Percentiles rank a stretch among this genome's conserved stretches.
Evolutionary conservation across 2,329 filamentous ascomycete species (phyloP).

Genomic region (Fusarium xylarioides): DNA sequence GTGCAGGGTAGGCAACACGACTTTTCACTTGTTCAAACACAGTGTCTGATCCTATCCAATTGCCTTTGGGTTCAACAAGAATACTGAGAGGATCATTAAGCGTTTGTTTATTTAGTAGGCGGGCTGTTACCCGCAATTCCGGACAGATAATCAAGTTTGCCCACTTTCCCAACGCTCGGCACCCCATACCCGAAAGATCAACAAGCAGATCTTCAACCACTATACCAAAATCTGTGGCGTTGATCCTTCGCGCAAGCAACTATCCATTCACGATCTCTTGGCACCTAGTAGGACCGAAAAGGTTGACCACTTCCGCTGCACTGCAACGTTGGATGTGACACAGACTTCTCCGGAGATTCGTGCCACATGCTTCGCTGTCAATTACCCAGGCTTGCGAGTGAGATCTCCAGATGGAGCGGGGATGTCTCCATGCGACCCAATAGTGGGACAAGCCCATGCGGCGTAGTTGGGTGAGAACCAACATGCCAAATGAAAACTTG

Average conservation of each 20-base stretch:
- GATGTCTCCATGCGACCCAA: neutral
- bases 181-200: neutral
- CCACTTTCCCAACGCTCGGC: neutral
- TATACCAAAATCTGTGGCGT: neutral
- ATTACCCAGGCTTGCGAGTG: neutral
- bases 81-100: too few species aligned
- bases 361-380: neutral
- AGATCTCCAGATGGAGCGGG: neutral
- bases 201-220: neutral
- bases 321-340: neutral
- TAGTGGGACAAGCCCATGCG: neutral
- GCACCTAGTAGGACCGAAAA: neutral
- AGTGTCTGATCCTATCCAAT: too few species aligned
- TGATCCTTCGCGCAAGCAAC: neutral
- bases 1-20: neutral
- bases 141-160: accelerated
- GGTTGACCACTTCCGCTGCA: neutral
- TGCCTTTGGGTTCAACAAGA: too few species aligned
- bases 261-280: neutral
- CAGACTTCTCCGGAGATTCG: neutral
- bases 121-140: neutral
- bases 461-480: neutral
- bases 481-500: neutral
- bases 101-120: neutral
- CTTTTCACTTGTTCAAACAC: too few species aligned